Evolutionary conservation across 495 filamentous ascomycete species (phyloP), one percentile per base, ranked within the genome.

Genomic region (Annulohypoxylon nitens): DNA sequence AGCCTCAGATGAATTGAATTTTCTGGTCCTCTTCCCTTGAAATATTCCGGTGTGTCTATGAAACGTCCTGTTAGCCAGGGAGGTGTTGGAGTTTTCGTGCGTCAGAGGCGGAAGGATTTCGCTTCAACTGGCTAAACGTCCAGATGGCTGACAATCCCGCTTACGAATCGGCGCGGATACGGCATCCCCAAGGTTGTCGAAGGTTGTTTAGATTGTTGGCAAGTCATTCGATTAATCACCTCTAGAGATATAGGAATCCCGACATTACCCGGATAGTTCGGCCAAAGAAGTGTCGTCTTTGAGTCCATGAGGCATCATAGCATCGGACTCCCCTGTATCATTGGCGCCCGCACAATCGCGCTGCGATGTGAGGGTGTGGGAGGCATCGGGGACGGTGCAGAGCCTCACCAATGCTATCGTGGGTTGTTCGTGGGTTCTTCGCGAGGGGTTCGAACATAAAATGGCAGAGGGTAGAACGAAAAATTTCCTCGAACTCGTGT

Each of bases 21-120:
- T 57, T 37, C 36, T n/a, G 33, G 14, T n/a, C n/a, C 9, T 34
- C 33, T 16, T 10, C 53, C 30, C n/a, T 37, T 37, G 53, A 20
- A 57, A 37, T 57, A 36, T 20, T 57, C 14, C 14, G 53, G 33
- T 57, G 30, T 57, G 53, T 33, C 53, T 57, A 18, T 37, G 53
- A 57, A 57, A 11, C 30, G 20, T 16, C 33, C 9, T 20, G 53
- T 57, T 33, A 2, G 33, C 8, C 33, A 57, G 53, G 33, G 53
- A 57, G n/a, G n/a, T 37, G 53, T 57, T 57, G 53, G 53, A 37
- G n/a, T 20, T 16, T 57, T 54, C 18, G 34, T 57, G 53, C 53
- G 53, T 57, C 53, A 57, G 53, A 57, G 30, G 53, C 53, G 53
- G 53, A 34, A 57, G 53, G 30, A 57, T 57, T 57, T 57, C 53